Evolutionary conservation across 305 asterid species (phyloP), one percentile per base, ranked within the genome.

Genomic region (Euphrasia arctica): DNA sequence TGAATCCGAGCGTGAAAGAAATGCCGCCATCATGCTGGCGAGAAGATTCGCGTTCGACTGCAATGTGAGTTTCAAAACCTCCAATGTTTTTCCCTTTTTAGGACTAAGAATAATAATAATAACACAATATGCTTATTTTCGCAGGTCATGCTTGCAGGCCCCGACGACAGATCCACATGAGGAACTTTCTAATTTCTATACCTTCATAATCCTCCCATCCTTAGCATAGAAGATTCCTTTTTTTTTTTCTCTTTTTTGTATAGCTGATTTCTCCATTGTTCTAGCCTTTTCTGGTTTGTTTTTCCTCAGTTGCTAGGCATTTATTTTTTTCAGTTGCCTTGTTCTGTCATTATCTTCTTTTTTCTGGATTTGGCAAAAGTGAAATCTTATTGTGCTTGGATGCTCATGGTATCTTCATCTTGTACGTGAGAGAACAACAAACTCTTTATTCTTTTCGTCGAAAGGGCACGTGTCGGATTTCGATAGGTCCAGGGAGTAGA

Each of bases 1-100:
- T 69, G 98, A 91, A 70, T 79, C 98, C 0, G 93, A 85, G 41
- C 80, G 95, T 63, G 95, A 91, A 69, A 77, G 97, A 79, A 91
- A 91, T 50, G 95, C 96, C 60, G 95, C 95, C 58, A 89, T 91
- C 67, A 91, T 89, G 95, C 88, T 91, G 47, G 98, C 95, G 49
- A 80, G 98, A 77, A 80, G 95, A 58, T 91, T 85, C 49, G 97
- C 96, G 3, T 85, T 83, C 2, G 97, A 89, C 65, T 91, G 96
- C 77, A 89, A 89, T 74, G 97, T 91, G 74, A 87, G 92, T 74
- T 60, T 58, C 62, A n/a, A 36, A 25, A 59, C 51, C 70, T 68
- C 62, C 18, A 43, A 54, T 6, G 32, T n/a, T 2, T 10, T 15
- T 42, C 29, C 4, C 42, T 39, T 54, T 55, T 54, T 7, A 2